These are phyloP conservation scores for Gossypium aridum DNA, from an alignment of 441 rosid species.

Conservation along the genomic window DNA sequence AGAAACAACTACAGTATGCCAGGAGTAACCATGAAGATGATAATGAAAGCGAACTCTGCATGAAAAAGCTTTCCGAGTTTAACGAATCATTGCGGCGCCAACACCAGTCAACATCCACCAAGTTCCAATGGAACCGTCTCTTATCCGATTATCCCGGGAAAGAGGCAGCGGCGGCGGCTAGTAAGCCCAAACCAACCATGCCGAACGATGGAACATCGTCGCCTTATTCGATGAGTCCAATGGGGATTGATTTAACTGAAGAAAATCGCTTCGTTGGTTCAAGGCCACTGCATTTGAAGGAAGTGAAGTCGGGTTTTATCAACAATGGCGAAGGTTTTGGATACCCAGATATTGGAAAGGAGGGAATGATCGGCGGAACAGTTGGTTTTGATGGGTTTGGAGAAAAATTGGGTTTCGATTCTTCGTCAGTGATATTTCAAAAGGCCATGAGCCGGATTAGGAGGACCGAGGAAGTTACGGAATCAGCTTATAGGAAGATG, in stretches of 20 bases:
- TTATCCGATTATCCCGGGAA: neutral
- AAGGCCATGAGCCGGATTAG: neutral
- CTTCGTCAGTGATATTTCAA: neutral
- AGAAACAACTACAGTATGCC: neutral
- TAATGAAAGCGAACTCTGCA: conserved; percentile 4
- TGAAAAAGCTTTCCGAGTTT: conserved; percentile 15
- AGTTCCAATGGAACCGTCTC: conserved; percentile 35
- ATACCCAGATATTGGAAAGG: neutral
- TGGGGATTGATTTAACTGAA: neutral
- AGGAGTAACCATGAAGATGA: neutral
- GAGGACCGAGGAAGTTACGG: neutral
- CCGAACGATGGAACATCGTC: neutral
- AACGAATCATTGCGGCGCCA: conserved; percentile 13
- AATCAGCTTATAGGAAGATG: neutral
- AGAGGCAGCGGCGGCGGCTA: neutral
- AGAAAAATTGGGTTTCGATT: neutral
- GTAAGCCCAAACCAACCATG: neutral
- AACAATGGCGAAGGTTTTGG: neutral
- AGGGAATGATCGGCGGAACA: neutral
- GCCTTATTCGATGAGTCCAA: neutral
- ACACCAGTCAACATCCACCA: conserved; percentile 15
- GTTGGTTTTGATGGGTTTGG: neutral
- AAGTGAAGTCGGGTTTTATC: neutral
- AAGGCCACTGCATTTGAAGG: neutral
- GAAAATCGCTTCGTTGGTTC: neutral